A percentile compares a stretch with the other conserved stretches of the same genome.
phyloP scores from a whole-genome alignment of 257 asterid species.

The Penstemon davidsonii region DNA sequence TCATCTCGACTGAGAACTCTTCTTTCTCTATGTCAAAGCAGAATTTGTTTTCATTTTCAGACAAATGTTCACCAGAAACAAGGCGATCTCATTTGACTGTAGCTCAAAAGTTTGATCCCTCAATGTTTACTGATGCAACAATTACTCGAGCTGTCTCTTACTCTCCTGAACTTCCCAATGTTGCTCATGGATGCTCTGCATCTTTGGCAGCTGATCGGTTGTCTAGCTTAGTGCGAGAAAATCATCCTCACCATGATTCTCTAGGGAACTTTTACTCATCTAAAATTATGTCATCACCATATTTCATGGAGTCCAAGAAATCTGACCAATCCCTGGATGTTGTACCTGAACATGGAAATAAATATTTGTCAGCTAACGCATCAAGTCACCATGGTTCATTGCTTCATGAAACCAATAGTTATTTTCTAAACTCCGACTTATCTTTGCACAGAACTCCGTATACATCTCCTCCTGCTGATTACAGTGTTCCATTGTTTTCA shows the following conservation, averaged over 20 bases:
- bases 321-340: slow-evolving; percentile 32
- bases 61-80: slow-evolving; percentile 34
- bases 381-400: slow-evolving; percentile 25
- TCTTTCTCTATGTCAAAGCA: slow-evolving; percentile 29
- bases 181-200: slow-evolving; percentile 30
- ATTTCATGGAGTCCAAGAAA: slow-evolving; percentile 24
- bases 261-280: slow-evolving; percentile 30
- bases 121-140: slow-evolving; percentile 42
- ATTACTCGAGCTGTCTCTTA: slow-evolving; percentile 37
- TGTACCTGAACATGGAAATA: slow-evolving; percentile 31
- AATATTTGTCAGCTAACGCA: slow-evolving; percentile 12
- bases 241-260: slow-evolving; percentile 29
- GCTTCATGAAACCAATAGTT: slow-evolving; percentile 25
- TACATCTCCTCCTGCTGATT: slow-evolving; percentile 36
- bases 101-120: slow-evolving; percentile 25
- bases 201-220: slow-evolving; percentile 28
- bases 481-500: slow-evolving; percentile 30
- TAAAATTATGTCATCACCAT: slow-evolving; percentile 32
- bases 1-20: slow-evolving; percentile 32
- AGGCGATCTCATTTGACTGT: slow-evolving; percentile 25
- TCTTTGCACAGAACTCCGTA: slow-evolving; percentile 30
- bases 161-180: slow-evolving; percentile 31
- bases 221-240: slow-evolving; percentile 31
- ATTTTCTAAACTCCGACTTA: slow-evolving; percentile 27
- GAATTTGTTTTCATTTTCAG: slow-evolving; percentile 27